A percentile compares a stretch with the other conserved stretches of the same genome.
Evolutionary conservation across 2,329 filamentous ascomycete genomes (phyloP).

Genomic region (Dryadomyces quercivorus): DNA sequence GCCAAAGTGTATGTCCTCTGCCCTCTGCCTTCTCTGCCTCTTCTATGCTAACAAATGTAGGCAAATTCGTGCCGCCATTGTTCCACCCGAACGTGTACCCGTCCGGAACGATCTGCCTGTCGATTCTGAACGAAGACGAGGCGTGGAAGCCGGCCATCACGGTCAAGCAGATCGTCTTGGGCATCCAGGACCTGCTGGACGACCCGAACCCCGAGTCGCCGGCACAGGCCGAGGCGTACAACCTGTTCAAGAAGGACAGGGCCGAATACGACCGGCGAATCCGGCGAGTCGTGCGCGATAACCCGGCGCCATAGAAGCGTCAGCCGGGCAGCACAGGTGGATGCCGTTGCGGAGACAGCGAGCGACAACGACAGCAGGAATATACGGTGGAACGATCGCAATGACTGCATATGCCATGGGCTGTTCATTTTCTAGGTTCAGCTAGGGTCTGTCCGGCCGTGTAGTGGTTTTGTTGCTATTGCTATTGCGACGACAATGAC

Average conservation of each 20-base stretch:
- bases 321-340: background rate
- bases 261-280: slow-evolving; percentile 82
- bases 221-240: slow-evolving; percentile 94
- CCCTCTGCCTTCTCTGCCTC: background rate
- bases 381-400: no score
- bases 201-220: slow-evolving; percentile 96
- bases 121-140: slow-evolving; percentile 95
- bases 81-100: slow-evolving; percentile 99
- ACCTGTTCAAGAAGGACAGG: slow-evolving; percentile 85
- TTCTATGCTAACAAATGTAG: slow-evolving; percentile 28
- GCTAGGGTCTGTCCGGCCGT: background rate
- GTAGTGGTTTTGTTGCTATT: background rate
- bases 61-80: slow-evolving; percentile 90
- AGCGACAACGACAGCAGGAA: no score
- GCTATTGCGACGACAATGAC: background rate
- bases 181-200: slow-evolving; percentile 90
- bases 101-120: slow-evolving; percentile 92
- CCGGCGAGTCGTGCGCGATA: slow-evolving; percentile 75
- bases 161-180: slow-evolving; percentile 92
- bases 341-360: background rate
- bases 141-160: slow-evolving; percentile 98
- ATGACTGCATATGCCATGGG: no score
- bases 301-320: slow-evolving; percentile 53
- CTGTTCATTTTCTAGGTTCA: no score
- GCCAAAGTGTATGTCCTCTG: slow-evolving; percentile 82